phyloP scores from a whole-genome alignment of 2,329 filamentous ascomycete species.

The Nigrospora sphaerica region DNA sequence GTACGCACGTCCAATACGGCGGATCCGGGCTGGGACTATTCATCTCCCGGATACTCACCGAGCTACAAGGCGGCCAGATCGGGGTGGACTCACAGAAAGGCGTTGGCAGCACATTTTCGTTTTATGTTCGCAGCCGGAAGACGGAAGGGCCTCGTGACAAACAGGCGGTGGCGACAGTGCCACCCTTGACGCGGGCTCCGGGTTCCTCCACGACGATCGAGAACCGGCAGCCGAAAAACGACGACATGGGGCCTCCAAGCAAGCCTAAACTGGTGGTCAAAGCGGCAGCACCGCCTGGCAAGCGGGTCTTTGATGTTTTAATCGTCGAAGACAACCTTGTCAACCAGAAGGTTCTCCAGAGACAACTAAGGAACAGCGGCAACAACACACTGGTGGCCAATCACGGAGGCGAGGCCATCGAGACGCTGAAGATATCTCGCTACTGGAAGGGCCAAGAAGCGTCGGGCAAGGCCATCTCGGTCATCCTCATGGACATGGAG shows the following conservation, averaged over 20 bases:
- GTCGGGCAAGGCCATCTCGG: conserved; percentile 47
- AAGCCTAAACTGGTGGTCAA: conserved; percentile 8
- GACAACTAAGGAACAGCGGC: conserved; percentile 53
- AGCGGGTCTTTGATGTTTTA: conserved; percentile 44
- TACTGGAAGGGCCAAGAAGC: conserved; percentile 46
- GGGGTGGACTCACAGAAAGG: conserved; percentile 62
- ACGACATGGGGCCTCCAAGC: conserved; percentile 4
- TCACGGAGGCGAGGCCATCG: conserved; percentile 56
- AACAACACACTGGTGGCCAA: conserved; percentile 57
- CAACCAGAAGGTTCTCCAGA: conserved; percentile 57
- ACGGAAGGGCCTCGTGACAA: conserved; percentile 33
- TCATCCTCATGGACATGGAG: conserved; percentile 75
- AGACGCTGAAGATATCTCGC: conserved; percentile 46
- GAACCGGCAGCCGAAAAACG: conserved; percentile 16
- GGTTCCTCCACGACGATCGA: conserved; percentile 25
- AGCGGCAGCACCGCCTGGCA: conserved; percentile 18
- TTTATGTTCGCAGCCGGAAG: conserved; percentile 65
- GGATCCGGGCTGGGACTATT: conserved; percentile 66
- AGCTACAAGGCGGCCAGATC: conserved; percentile 72
- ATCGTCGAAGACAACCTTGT: conserved; percentile 65
- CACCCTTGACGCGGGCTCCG: conserved; percentile 19
- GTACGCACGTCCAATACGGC: conserved; percentile 67
- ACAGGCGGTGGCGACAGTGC: conserved; percentile 22
- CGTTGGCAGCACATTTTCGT: conserved; percentile 67
- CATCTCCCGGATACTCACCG: conserved; percentile 68